Percentiles rank a stretch among this genome's conserved stretches.
phyloP scores from a whole-genome alignment of 176 grass and related monocot species.

The Zizania latifolia region DNA sequence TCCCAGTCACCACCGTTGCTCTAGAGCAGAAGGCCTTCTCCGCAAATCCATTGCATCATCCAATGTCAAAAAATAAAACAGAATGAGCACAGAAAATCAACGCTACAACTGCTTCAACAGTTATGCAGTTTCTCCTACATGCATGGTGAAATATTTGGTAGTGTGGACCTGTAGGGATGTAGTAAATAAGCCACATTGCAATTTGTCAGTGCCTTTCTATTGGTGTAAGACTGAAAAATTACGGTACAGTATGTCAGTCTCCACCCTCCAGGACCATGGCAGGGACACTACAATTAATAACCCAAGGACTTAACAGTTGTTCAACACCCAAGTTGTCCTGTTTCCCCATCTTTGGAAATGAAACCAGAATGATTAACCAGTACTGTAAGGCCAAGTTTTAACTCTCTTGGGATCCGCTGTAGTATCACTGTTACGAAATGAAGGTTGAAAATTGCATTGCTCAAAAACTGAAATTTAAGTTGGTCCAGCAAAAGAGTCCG shows the following conservation, averaged over 20 bases:
- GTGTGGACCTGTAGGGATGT: constrained; percentile 14
- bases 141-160: constrained; percentile 29
- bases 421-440: neutral
- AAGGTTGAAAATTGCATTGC: constrained; percentile 4
- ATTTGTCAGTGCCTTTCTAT: constrained; percentile 5
- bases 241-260: constrained; percentile 19
- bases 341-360: constrained; percentile 35
- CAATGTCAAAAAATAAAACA: constrained; percentile 24
- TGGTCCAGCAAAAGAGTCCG: neutral
- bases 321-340: constrained; percentile 46
- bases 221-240: constrained; percentile 2
- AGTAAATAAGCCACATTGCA: constrained; percentile 36
- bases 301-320: constrained; percentile 63
- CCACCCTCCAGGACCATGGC: constrained; percentile 27
- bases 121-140: constrained; percentile 30
- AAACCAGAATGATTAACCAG: constrained; percentile 48
- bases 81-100: constrained; percentile 26
- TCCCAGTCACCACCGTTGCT: constrained; percentile 40
- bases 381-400: constrained; percentile 27
- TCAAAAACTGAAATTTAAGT: neutral
- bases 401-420: neutral
- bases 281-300: constrained; percentile 56
- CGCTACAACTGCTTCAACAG: constrained; percentile 20
- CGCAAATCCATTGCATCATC: constrained; percentile 13
- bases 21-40: constrained; percentile 33